Percentiles rank a stretch among this genome's conserved stretches.
These are phyloP conservation scores for Claviceps humidiphila DNA, from an alignment of 2,329 filamentous ascomycete species.

Conservation along the genomic window DNA sequence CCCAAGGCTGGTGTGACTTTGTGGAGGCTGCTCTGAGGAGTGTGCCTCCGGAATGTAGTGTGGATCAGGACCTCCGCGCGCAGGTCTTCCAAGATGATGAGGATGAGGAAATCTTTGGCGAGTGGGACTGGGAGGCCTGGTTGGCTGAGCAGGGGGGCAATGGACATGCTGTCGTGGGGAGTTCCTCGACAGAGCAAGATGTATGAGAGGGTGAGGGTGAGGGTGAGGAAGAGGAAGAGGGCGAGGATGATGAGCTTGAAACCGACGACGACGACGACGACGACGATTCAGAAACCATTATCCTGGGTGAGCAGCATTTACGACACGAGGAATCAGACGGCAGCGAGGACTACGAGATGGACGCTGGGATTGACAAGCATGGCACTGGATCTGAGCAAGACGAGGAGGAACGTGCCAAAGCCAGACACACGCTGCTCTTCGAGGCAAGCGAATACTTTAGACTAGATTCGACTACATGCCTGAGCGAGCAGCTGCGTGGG, in stretches of 20 bases:
- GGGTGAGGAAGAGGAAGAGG: background rate
- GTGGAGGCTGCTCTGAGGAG: conserved; percentile 13
- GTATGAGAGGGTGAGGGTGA: background rate
- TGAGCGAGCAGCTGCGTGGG: background rate
- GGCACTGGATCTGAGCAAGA: background rate
- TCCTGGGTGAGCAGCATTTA: background rate
- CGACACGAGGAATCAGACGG: conserved; percentile 1
- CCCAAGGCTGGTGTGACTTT: conserved; percentile 14
- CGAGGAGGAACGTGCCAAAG: background rate
- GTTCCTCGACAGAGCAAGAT: background rate
- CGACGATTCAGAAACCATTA: background rate
- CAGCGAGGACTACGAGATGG: background rate
- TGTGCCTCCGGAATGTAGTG: conserved; percentile 10
- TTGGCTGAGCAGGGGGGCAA: conserved; percentile 8
- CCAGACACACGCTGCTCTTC: background rate
- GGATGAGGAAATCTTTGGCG: conserved; percentile 5
- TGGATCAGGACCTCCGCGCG: conserved; percentile 14
- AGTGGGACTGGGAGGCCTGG: conserved; percentile 13
- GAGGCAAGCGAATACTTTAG: conserved; percentile 1
- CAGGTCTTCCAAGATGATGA: conserved; percentile 12
- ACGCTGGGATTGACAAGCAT: background rate
- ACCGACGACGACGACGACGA: background rate
- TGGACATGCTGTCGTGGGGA: too few relatives aligned
- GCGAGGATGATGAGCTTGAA: conserved; percentile 7
- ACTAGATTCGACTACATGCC: background rate